Conservation (phyloP, 2,329 filamentous ascomycete species). For the Botrytis galanthina region DNA sequence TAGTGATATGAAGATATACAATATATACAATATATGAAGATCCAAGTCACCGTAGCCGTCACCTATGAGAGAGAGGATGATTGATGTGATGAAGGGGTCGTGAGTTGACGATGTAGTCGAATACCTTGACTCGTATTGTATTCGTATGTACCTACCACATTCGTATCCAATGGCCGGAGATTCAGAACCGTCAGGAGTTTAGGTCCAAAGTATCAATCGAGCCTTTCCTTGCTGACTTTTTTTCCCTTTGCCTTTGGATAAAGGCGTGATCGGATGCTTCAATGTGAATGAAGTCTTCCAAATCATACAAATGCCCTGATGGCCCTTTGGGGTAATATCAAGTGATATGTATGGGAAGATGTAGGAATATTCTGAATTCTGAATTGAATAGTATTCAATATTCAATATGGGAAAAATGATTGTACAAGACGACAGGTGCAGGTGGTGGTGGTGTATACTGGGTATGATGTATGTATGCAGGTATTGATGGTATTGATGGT, state of each 20-base stretch:
- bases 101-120: background rate
- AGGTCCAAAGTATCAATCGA: background rate
- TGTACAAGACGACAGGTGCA: background rate
- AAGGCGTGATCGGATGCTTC: background rate
- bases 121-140: background rate
- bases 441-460: background rate
- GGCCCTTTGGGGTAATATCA: background rate
- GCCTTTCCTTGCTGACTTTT: background rate
- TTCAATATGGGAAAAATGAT: background rate
- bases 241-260: too few species aligned
- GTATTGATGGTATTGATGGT: background rate
- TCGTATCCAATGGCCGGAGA: background rate
- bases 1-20: background rate
- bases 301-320: background rate
- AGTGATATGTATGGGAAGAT: background rate
- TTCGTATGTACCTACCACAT: background rate
- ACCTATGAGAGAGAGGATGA: background rate
- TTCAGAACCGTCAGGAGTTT: background rate
- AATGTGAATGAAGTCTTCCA: background rate
- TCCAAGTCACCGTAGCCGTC: too few species aligned
- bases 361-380: background rate
- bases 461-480: too few species aligned
- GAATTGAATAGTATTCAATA: too few species aligned
- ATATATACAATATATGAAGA: background rate
- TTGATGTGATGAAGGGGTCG: constrained; percentile 39